Conservation (phyloP, 371 early-diverging fungal genomes). For the Lichtheimia hyalospora region DNA sequence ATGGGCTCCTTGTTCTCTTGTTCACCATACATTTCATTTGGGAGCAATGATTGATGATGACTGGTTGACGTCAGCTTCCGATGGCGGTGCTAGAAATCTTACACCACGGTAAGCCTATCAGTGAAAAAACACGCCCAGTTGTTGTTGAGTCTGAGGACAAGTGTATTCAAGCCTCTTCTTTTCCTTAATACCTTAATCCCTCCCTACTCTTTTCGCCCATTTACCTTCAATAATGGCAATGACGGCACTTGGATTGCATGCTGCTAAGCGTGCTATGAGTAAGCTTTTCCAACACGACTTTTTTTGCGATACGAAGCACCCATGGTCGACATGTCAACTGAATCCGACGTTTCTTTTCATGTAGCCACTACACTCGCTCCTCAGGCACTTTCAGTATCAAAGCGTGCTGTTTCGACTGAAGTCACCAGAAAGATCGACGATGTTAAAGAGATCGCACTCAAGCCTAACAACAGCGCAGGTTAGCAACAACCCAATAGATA, state of each 20-base stretch:
- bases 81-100: no score
- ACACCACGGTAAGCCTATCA: not conserved
- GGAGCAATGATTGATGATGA: no score
- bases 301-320: no score
- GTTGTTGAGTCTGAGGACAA: not conserved
- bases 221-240: constrained; percentile 29
- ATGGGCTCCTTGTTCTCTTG: no score
- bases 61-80: no score
- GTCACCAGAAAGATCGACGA: constrained; percentile 50
- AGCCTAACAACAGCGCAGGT: constrained; percentile 53
- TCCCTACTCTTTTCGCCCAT: constrained; percentile 40
- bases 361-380: constrained; percentile 27
- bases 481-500: not conserved
- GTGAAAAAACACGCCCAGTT: constrained; percentile 1
- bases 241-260: constrained; percentile 50
- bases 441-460: constrained; percentile 46
- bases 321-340: no score
- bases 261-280: constrained; percentile 52
- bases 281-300: constrained; percentile 11
- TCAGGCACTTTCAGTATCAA: constrained; percentile 27
- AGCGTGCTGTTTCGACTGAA: constrained; percentile 46
- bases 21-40: no score
- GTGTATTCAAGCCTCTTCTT: constrained; percentile 1
- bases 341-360: not conserved
- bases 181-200: constrained; percentile 11